Evolutionary conservation across 2,329 filamentous ascomycete genomes (phyloP).

Genomic region (Rutstroemia sp.): DNA sequence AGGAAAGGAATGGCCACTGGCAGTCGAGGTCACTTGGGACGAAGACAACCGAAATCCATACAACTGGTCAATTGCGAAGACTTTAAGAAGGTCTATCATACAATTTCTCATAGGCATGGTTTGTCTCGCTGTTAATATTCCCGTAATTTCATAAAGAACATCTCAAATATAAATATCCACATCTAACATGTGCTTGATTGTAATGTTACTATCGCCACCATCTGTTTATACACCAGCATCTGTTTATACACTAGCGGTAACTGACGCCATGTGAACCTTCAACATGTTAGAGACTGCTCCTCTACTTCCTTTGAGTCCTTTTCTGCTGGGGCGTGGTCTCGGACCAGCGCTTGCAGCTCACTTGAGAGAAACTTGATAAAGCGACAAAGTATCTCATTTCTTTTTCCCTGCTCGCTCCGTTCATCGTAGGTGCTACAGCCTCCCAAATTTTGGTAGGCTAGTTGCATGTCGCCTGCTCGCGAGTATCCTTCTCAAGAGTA

Average conservation of each 20-base stretch:
- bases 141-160: background rate
- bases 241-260: background rate
- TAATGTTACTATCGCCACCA: background rate
- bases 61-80: background rate
- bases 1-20: background rate
- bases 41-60: background rate
- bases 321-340: background rate
- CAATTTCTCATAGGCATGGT: background rate
- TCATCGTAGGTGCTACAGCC: background rate
- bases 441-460: background rate
- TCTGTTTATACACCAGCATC: too few species aligned
- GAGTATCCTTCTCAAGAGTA: conserved; percentile 46
- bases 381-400: background rate
- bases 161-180: background rate
- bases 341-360: background rate
- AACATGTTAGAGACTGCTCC: background rate
- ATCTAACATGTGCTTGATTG: background rate
- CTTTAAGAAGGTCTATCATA: background rate
- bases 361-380: background rate
- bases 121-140: background rate
- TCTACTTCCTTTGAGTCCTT: background rate
- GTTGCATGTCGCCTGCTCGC: conserved; percentile 48
- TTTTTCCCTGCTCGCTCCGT: background rate
- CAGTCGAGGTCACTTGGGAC: background rate
- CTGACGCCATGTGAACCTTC: background rate